Percentiles rank a stretch among this genome's conserved stretches.
phyloP scores from a whole-genome alignment of 495 filamentous ascomycete genomes.

The Annulohypoxylon maeteangense region DNA sequence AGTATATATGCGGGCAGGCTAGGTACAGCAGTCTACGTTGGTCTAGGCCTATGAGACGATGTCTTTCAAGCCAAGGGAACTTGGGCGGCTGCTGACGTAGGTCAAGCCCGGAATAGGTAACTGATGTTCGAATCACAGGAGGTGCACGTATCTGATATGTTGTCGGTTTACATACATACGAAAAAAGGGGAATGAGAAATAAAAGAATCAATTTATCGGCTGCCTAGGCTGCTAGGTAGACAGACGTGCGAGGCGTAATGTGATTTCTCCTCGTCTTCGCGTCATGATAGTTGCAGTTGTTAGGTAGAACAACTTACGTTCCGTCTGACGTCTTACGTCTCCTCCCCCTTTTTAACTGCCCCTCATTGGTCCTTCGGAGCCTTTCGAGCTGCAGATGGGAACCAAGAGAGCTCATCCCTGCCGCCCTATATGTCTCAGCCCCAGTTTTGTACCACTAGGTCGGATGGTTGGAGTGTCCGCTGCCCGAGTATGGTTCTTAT shows the following conservation, averaged over 20 bases:
- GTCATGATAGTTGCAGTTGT: slow-evolving; percentile 28
- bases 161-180: not conserved
- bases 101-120: slow-evolving; percentile 16
- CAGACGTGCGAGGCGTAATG: slow-evolving; percentile 19
- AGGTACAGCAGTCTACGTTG: not conserved
- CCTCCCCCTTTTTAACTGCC: slow-evolving; percentile 2
- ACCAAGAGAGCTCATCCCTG: not conserved
- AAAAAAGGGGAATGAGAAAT: not conserved
- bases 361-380: slow-evolving; percentile 28
- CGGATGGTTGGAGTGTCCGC: slow-evolving; percentile 34
- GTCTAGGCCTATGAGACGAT: slow-evolving; percentile 11
- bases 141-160: not conserved
- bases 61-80: slow-evolving; percentile 9
- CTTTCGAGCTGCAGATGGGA: not conserved
- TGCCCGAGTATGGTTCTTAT: slow-evolving; percentile 17
- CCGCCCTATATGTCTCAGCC: slow-evolving; percentile 5
- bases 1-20: too few relatives aligned
- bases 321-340: slow-evolving; percentile 12
- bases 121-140: slow-evolving; percentile 17
- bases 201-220: not conserved
- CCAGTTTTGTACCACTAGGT: slow-evolving; percentile 12
- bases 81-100: slow-evolving; percentile 19
- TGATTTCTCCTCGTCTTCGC: slow-evolving; percentile 40
- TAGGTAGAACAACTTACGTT: slow-evolving; percentile 3
- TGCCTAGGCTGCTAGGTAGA: not conserved